Base-by-base conservation (phyloP, 805 yeast genomes). In the Helenozyma rhizophorensis region DNA sequence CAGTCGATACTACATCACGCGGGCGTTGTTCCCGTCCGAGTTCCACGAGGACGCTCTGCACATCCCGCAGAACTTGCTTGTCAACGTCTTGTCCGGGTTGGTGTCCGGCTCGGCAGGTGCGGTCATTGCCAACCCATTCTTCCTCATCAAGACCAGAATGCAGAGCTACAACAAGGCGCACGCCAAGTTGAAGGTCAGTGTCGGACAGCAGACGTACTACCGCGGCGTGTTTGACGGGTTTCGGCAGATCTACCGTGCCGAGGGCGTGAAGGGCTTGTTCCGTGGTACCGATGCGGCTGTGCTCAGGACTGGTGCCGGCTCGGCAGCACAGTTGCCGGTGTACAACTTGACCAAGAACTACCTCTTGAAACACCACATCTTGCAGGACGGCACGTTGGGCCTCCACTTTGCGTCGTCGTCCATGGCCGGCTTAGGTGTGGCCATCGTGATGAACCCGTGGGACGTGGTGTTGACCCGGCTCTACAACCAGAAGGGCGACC, bases 381-480 rank as follows among this genome's bases (percentile, higher is more conserved):
- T 80, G 37, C 56, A 58, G 4, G 83, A 82, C 25, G 86, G 89
- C 21, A 72, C 89, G 2, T 38, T 65, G 14, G 67, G 70, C 2
- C 63, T 84, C 39, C 96, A 88, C 56, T 69, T 90, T 41, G 51
- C 72, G 9, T 76, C 96, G 1, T 76, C 88, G 26, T 77, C 89
- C 1, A 63, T 73, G 42, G 80, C 96, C 6, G 98, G 98, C 27
- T 56, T 88, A 25, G 96, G 96, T 48, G 97, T 93, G 21, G 89
- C 94, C 32, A 68, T 89, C 14, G 95, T 86, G 21, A 90, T 93
- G 97, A 93, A 89, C 57, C 97, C 98, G 11, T 88, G 96, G 77
- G 98, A 93, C 60, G 97, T 93, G 27, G 74, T 93, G 32, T 68
- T 93, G 62, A 93, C 98, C 1, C 77, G 98, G 65, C 82, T 93